Evolutionary conservation across 306 rosid genomes (phyloP), one percentile per base, ranked within the genome.

Genomic region (Trifolium dubium): DNA sequence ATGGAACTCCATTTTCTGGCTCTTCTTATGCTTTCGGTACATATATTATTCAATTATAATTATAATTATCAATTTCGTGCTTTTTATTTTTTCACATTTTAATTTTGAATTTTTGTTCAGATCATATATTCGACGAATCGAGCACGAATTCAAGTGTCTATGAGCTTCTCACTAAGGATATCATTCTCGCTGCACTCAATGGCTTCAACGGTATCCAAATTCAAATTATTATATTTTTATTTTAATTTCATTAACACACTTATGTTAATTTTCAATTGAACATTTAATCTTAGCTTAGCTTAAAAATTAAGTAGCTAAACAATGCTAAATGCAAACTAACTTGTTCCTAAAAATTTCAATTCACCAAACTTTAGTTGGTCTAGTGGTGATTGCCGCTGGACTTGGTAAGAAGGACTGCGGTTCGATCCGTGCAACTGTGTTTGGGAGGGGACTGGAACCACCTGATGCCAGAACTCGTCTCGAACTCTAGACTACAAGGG

Each of bases 21-120:
- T 51, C 78, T 68, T 92, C 96, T 41, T 88, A 87, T 72, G 88
- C 97, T 76, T 95, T 95, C 66, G 99, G 99, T 92, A 83, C n/a
- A 30, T 30, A 0, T 62, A 5, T 61, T 15, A 37, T 64, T 64
- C 15, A 14, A 15, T 55, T 15, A 2, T 32, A 29, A 13, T 40
- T 15, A 8, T 41, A 37, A 17, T 40, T 13, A 2, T 56, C 51
- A 6, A 44, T 47, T 44, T 47, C 61, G 13, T 13, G 5, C 8
- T 23, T 23, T 23, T 7, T 17, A 3, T 6, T 64, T 17, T 64
- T 49, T 7, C 23, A 49, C 32, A 8, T 7, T 37, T 14, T 4
- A 11, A 13, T 64, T 18, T 18, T 0, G 2, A 5, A 5, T 1
- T 39, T 56, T 17, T 47, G n/a, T n/a, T 76, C 85, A 94, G 99